Percentiles rank a stretch among this genome's conserved stretches.
Evolutionary conservation across 371 early-diverging fungal species (phyloP).

Genomic region (Mucor plumbeus): DNA sequence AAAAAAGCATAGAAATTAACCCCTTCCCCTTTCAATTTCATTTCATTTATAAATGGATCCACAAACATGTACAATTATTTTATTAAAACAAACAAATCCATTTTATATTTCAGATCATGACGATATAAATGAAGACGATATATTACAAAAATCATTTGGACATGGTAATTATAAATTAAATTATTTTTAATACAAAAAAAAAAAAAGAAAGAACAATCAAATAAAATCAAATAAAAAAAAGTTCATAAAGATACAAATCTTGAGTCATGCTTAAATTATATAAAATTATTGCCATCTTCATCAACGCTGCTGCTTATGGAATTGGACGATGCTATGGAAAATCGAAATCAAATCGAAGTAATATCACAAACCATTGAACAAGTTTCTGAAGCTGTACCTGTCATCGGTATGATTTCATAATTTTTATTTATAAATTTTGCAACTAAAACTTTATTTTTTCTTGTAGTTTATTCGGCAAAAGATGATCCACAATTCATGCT

Average conservation of each 20-base stretch:
- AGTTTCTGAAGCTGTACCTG: constrained; percentile 26
- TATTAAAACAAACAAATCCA: constrained; percentile 25
- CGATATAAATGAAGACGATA: constrained; percentile 16
- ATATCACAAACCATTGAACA: constrained; percentile 19
- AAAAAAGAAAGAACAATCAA: not conserved
- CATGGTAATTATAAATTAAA: constrained; percentile 19
- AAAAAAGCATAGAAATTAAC: constrained; percentile 11
- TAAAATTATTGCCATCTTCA: constrained; percentile 24
- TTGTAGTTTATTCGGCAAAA: constrained; percentile 34
- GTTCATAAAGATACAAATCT: constrained; percentile 27
- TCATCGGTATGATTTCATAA: constrained; percentile 20
- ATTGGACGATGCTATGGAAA: constrained; percentile 22
- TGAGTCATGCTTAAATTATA: constrained; percentile 28
- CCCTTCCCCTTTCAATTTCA: constrained; percentile 10
- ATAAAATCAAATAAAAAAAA: constrained; percentile 8
- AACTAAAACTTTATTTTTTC: not conserved
- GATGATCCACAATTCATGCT: constrained; percentile 43
- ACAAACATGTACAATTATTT: not conserved
- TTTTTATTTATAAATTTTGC: not conserved
- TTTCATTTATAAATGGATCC: constrained; percentile 10
- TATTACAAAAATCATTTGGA: constrained; percentile 26
- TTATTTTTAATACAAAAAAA: not conserved
- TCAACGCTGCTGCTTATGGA: constrained; percentile 35
- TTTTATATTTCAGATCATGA: constrained; percentile 26
- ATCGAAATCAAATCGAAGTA: constrained; percentile 18